Evolutionary conservation across 2,329 filamentous ascomycete genomes (phyloP), one percentile per base, ranked within the genome.

Genomic region (Fusarium veterinarium): DNA sequence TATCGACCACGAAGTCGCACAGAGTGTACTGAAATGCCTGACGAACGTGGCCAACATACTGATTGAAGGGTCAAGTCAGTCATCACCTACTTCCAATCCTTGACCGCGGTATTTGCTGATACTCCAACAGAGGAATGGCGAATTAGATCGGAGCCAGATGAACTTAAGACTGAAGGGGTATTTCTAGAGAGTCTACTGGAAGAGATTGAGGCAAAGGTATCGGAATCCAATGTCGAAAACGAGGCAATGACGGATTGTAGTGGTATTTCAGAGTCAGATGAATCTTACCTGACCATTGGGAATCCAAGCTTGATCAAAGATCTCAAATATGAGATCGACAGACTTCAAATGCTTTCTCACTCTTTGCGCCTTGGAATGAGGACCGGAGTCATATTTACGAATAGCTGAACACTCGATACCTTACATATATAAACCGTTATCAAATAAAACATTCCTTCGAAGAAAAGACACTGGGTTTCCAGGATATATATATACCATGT

Each of bases 281-380:
- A 23, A 7, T 64, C 60, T 12, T 35, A 28, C 20, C 3, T 17
- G 8, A 64, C 53, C 1, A 16, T 14, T 63, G 60, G 38, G 6
- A 28, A 31, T 20, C 42, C 58, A 31, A 63, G 30, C 9, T 17
- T 42, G 9, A n/a, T 66, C n/a, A 57, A 64, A 16, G 30, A 9
- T 14, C 60, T 67, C 19, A 46, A 28, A 10, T 57, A 64, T 40
- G 53, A 67, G 35, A 67, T 67, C n/a, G 60, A 64, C 31, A 63
- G 64, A 30, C 23, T 67, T 28, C 60, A 67, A 2, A 20, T 51
- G 41, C 52, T 64, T 13, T 67, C 64, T 31, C 64, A 67, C 16
- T 38, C 64, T 6, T 23, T 64, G 8, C 46, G 52, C 30, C 60
- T 64, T 19, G 60, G 33, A 1, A 13, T 67, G 8, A 52, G 41